These are phyloP conservation scores for Phalaenopsis aphrodite DNA, from an alignment of 106 monocot genomes.

Conservation along the genomic window DNA sequence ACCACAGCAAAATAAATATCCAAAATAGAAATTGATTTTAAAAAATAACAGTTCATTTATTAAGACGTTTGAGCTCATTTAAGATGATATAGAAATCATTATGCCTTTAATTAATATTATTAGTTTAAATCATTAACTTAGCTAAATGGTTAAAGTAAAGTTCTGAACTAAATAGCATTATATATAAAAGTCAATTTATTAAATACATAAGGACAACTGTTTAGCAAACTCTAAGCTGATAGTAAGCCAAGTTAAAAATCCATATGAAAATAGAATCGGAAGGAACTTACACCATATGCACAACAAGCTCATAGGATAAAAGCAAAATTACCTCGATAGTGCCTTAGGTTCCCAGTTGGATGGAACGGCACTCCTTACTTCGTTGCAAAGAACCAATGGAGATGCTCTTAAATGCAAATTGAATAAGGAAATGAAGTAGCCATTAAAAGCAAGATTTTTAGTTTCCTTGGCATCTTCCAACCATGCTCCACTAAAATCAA, in stretches of 20 bases:
- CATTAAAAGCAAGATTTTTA: constrained; percentile 78
- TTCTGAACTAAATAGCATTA: background rate
- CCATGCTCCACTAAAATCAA: constrained; percentile 82
- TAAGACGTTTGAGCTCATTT: background rate
- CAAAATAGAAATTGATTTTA: background rate
- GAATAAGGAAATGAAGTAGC: constrained; percentile 80
- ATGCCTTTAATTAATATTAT: background rate
- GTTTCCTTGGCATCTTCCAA: constrained; percentile 63
- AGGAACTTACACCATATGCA: background rate
- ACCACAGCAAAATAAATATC: background rate
- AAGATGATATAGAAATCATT: background rate
- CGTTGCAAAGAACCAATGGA: constrained; percentile 60
- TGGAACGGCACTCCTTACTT: constrained; percentile 83
- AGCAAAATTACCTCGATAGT: constrained; percentile 44
- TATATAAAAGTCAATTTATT: background rate
- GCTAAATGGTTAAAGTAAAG: background rate
- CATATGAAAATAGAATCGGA: background rate
- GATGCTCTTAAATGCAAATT: constrained; percentile 76
- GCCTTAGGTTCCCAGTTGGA: constrained; percentile 75
- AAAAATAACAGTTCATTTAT: background rate
- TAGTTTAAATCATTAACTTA: background rate
- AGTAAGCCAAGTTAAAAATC: background rate
- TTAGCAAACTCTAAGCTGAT: background rate
- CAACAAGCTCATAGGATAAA: background rate
- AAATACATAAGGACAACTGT: background rate